These are phyloP conservation scores for Pisolithus marmoratus DNA, from an alignment of 768 basidiomycete species.

Conservation along the genomic window DNA sequence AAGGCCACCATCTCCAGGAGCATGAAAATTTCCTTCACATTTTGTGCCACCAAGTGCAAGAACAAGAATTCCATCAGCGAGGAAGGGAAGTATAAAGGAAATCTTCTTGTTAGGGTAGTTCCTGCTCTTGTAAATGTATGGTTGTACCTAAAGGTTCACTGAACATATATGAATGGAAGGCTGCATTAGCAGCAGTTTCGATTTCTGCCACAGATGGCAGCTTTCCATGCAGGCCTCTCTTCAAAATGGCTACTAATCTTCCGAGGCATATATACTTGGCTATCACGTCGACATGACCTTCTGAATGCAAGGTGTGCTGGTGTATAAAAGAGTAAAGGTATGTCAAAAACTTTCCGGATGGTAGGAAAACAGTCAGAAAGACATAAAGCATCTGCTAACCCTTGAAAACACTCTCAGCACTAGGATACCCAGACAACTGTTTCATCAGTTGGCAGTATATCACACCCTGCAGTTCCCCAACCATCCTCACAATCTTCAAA, in stretches of 20 bases:
- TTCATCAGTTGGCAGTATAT: conserved; percentile 92
- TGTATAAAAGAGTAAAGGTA: conserved; percentile 79
- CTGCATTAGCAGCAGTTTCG: no score
- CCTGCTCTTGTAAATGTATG: conserved; percentile 75
- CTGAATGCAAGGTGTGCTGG: conserved; percentile 56
- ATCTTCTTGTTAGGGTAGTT: conserved; percentile 82
- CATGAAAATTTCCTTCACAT: conserved; percentile 90
- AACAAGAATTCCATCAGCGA: conserved; percentile 88
- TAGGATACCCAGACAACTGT: conserved; percentile 76
- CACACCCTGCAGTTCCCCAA: conserved; percentile 88
- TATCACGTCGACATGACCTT: conserved; percentile 85
- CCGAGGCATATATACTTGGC: conserved; percentile 86
- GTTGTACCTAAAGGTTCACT: conserved; percentile 85
- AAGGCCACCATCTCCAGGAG: conserved; percentile 87
- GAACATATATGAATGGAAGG: conserved; percentile 89
- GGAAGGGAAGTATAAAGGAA: conserved; percentile 93
- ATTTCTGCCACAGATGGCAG: no score
- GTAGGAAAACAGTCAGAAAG: conserved; percentile 82
- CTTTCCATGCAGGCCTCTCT: no score
- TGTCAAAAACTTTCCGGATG: conserved; percentile 86
- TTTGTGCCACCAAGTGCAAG: conserved; percentile 79
- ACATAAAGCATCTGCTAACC: conserved; percentile 95
- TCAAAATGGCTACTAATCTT: conserved; percentile 67
- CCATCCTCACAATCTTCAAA: no score
- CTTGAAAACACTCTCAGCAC: conserved; percentile 78